A percentile compares a stretch with the other conserved stretches of the same genome.
Evolutionary conservation across 1,139 yeast species (phyloP).

Genomic region (Wickerhamomyces sp.): DNA sequence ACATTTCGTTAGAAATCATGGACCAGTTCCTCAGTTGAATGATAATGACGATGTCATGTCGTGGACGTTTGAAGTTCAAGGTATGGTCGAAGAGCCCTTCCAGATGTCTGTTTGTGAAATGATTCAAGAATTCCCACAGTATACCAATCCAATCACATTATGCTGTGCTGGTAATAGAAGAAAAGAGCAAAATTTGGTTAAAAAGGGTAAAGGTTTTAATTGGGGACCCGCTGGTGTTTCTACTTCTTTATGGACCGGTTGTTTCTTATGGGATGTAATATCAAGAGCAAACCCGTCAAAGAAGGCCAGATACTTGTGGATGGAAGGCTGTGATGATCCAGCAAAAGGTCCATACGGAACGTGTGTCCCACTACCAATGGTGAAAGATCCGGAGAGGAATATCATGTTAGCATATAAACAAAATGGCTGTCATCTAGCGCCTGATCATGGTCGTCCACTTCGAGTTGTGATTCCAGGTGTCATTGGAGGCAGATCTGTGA

Average conservation of each 20-base stretch:
- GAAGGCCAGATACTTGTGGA: slow-evolving; percentile 26
- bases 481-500: slow-evolving; percentile 32
- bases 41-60: slow-evolving; percentile 18
- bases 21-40: slow-evolving; percentile 26
- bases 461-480: slow-evolving; percentile 31
- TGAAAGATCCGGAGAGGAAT: slow-evolving; percentile 26
- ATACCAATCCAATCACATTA: slow-evolving; percentile 28
- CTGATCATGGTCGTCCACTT: slow-evolving; percentile 32
- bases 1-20: slow-evolving; percentile 33
- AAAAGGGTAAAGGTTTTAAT: slow-evolving; percentile 30
- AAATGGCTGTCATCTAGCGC: slow-evolving; percentile 28
- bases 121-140: slow-evolving; percentile 24
- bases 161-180: slow-evolving; percentile 33
- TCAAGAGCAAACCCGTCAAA: slow-evolving; percentile 23
- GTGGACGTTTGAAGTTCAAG: slow-evolving; percentile 27
- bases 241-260: slow-evolving; percentile 31
- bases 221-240: slow-evolving; percentile 33
- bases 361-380: slow-evolving; percentile 27
- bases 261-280: slow-evolving; percentile 26
- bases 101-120: slow-evolving; percentile 22
- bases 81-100: slow-evolving; percentile 27
- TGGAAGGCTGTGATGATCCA: slow-evolving; percentile 30
- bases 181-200: slow-evolving; percentile 30
- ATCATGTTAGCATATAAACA: slow-evolving; percentile 30
- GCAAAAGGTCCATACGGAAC: slow-evolving; percentile 33